Conservation (phyloP, 2,329 filamentous ascomycete genomes). For the Botryotinia convoluta region DNA sequence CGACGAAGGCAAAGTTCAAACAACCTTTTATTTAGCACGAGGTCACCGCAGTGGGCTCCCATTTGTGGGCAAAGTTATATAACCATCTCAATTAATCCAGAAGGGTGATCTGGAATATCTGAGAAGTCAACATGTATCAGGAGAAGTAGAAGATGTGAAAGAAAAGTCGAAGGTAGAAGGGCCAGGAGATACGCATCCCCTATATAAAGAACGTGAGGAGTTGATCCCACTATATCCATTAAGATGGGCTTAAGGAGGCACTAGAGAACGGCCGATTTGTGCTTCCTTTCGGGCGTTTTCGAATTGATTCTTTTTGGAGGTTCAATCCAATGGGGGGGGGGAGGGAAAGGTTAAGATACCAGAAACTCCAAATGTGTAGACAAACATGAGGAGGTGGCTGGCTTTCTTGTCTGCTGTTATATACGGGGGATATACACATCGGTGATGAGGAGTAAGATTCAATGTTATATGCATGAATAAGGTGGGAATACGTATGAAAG, state of each 20-base stretch:
- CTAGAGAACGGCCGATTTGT: not conserved
- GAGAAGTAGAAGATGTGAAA: not conserved
- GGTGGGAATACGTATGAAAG: too few relatives aligned
- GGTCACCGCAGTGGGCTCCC: accelerated
- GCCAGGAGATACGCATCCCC: not conserved
- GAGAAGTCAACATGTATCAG: not conserved
- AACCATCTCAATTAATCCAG: not conserved
- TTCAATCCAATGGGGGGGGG: not conserved
- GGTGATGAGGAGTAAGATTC: not conserved
- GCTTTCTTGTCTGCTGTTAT: not conserved
- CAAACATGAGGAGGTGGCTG: not conserved
- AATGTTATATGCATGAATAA: not conserved
- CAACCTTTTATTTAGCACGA: not conserved
- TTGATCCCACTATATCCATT: not conserved
- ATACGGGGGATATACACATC: accelerated
- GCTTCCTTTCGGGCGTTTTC: not conserved
- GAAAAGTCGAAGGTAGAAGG: not conserved
- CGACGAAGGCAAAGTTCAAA: not conserved
- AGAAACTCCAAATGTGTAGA: not conserved
- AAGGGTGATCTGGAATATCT: not conserved
- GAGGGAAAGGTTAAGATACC: not conserved
- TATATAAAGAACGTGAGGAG: not conserved
- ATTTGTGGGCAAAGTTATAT: not conserved
- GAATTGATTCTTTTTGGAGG: not conserved
- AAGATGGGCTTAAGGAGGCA: not conserved